Conservation (phyloP, 768 basidiomycete species). For the Rhodotorula babjevae region DNA sequence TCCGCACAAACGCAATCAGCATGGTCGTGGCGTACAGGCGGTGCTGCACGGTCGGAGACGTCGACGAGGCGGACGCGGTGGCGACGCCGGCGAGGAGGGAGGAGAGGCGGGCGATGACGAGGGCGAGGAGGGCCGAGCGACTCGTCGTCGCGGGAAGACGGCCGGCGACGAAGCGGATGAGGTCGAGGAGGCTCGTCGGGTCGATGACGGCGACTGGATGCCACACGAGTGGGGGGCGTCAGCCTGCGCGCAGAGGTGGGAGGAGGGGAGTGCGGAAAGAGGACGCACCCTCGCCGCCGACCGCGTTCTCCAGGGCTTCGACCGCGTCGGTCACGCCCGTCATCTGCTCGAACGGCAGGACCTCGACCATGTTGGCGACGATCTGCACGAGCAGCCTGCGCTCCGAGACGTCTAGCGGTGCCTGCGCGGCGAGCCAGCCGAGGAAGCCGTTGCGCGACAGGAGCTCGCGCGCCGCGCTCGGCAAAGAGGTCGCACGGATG, state of each 20-base stretch:
- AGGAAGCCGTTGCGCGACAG: slow-evolving; percentile 37
- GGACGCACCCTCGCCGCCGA: slow-evolving; percentile 20
- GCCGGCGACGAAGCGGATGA: slow-evolving; percentile 3
- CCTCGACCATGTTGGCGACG: slow-evolving; percentile 13
- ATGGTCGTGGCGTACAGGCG: slow-evolving; percentile 20
- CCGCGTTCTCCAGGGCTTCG: slow-evolving; percentile 12
- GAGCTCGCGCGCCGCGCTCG: slow-evolving; percentile 39
- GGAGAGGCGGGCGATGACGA: slow-evolving; percentile 18
- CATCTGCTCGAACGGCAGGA: slow-evolving; percentile 27
- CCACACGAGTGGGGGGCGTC: neutral
- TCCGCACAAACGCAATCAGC: slow-evolving; percentile 15
- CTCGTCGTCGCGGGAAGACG: neutral
- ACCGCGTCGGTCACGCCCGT: slow-evolving; percentile 28
- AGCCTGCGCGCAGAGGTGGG: rapidly evolving
- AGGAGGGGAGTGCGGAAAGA: neutral
- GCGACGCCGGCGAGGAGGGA: neutral
- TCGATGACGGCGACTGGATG: slow-evolving; percentile 12
- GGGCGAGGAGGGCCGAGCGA: neutral
- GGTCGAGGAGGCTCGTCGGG: neutral
- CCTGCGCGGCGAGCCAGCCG: slow-evolving; percentile 26
- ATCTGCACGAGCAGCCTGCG: slow-evolving; percentile 12
- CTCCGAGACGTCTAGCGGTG: slow-evolving; percentile 22
- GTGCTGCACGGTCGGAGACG: neutral
- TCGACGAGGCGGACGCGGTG: neutral
- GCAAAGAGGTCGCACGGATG: slow-evolving; percentile 30